A percentile compares a stretch with the other conserved stretches of the same genome.
These are phyloP conservation scores for Pseudocercospora pini-densiflorae DNA, from an alignment of 2,329 filamentous ascomycete genomes.

Conservation along the genomic window DNA sequence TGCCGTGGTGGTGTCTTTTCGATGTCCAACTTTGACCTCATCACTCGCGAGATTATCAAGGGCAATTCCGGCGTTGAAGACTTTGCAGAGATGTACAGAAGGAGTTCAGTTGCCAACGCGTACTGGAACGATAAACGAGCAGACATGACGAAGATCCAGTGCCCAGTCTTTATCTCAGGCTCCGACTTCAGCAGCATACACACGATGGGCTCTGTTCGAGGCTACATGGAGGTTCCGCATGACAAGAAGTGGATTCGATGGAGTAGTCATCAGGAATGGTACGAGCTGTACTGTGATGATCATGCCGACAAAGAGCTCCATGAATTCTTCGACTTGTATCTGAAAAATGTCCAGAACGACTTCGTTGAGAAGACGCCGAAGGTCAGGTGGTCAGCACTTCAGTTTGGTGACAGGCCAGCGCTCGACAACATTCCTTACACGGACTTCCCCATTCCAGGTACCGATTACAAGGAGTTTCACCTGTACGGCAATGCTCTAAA, in stretches of 20 bases:
- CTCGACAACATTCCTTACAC: constrained; percentile 41
- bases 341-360: constrained; percentile 50
- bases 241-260: constrained; percentile 52
- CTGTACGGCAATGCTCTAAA: constrained; percentile 20
- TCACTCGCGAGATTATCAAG: constrained; percentile 31
- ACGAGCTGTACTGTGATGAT: constrained; percentile 46
- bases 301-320: constrained; percentile 45
- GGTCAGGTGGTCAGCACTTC: constrained; percentile 47
- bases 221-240: constrained; percentile 44
- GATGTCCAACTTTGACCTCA: constrained; percentile 46
- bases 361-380: constrained; percentile 55
- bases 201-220: constrained; percentile 37
- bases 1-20: constrained; percentile 47
- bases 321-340: constrained; percentile 53
- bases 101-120: constrained; percentile 26
- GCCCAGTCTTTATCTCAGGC: constrained; percentile 33
- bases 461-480: constrained; percentile 22
- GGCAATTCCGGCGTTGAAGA: constrained; percentile 29
- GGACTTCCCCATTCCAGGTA: constrained; percentile 28
- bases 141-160: constrained; percentile 33
- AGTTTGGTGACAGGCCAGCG: constrained; percentile 42
- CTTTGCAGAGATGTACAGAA: constrained; percentile 29
- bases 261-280: constrained; percentile 52
- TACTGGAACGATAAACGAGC: constrained; percentile 36
- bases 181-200: constrained; percentile 30